Conservation (phyloP, 192 early-diverging fungal genomes). For the Geranomyces variabilis region DNA sequence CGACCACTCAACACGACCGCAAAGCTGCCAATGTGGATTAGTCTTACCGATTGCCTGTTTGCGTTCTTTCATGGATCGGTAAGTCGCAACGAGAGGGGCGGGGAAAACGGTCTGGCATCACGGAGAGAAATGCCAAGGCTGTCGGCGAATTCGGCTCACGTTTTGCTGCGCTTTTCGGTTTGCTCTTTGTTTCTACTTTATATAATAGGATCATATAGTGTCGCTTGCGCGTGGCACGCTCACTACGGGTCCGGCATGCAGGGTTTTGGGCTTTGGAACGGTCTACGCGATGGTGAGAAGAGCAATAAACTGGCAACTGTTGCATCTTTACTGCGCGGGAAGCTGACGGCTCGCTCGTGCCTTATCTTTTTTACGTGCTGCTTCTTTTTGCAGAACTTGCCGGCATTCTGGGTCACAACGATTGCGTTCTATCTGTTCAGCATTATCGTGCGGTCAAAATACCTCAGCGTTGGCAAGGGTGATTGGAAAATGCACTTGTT, state of each 20-base stretch:
- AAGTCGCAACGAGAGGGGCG: background rate
- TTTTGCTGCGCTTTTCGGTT: too few species aligned
- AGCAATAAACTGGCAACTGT: background rate
- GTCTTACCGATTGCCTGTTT: conserved; percentile 14
- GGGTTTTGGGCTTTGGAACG: conserved; percentile 11
- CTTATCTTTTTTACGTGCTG: background rate
- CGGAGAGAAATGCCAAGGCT: too few species aligned
- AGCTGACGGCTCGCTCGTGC: too few species aligned
- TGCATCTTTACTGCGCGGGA: background rate
- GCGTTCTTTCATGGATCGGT: conserved; percentile 16
- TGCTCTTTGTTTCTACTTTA: background rate
- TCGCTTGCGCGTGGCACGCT: conserved; percentile 2
- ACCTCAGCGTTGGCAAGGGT: background rate
- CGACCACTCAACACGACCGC: background rate
- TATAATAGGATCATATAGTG: background rate
- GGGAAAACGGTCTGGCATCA: too few species aligned
- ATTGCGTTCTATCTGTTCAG: conserved; percentile 18
- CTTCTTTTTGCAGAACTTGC: conserved; percentile 11
- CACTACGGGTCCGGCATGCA: background rate
- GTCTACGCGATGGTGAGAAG: conserved; percentile 28
- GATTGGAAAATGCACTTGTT: conserved; percentile 11
- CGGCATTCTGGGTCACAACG: conserved; percentile 24
- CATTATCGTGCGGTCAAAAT: background rate
- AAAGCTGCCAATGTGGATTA: conserved; percentile 20
- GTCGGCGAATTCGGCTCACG: too few species aligned